Percentiles rank a stretch among this genome's conserved stretches.
These are phyloP conservation scores for Penicillium expansum DNA, from an alignment of 2,329 filamentous ascomycete species.

Conservation along the genomic window DNA sequence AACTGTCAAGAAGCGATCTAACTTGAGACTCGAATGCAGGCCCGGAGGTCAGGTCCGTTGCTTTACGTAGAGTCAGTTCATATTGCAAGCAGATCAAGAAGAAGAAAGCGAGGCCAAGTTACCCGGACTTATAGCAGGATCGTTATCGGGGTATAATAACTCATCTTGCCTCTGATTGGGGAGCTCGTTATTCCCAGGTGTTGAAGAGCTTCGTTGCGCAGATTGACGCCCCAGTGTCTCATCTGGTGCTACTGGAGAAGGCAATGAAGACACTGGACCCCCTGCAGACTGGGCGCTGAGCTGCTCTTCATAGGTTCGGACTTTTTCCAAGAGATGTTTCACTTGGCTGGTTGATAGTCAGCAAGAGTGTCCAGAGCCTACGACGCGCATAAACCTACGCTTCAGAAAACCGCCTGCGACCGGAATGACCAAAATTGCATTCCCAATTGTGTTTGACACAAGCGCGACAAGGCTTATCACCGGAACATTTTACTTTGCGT, in stretches of 20 bases:
- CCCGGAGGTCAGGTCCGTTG: conserved; percentile 19
- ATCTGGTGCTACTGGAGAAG: not conserved
- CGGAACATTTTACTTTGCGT: conserved; percentile 24
- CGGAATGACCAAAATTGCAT: conserved; percentile 14
- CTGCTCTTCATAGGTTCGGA: conserved; percentile 16
- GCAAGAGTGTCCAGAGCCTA: not conserved
- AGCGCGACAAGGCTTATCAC: conserved; percentile 20
- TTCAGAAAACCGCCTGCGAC: conserved; percentile 19
- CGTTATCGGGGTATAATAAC: conserved; percentile 1
- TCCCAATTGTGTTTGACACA: conserved; percentile 20
- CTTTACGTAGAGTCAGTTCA: conserved; percentile 4
- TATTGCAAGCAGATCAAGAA: not conserved
- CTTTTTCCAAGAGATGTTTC: conserved; percentile 16
- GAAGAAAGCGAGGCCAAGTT: not conserved
- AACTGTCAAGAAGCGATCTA: conserved; percentile 17
- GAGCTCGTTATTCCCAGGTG: not conserved
- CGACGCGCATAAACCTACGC: conserved; percentile 8
- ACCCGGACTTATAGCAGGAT: conserved; percentile 17
- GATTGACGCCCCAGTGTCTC: not conserved
- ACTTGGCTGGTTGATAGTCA: conserved; percentile 8
- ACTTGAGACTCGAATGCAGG: conserved; percentile 23
- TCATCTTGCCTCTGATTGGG: not conserved
- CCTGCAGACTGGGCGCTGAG: not conserved
- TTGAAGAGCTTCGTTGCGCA: not conserved
- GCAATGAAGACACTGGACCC: not conserved